Evolutionary conservation across 495 filamentous ascomycete species (phyloP), one percentile per base, ranked within the genome.

Genomic region (Talaromyces borbonicus): DNA sequence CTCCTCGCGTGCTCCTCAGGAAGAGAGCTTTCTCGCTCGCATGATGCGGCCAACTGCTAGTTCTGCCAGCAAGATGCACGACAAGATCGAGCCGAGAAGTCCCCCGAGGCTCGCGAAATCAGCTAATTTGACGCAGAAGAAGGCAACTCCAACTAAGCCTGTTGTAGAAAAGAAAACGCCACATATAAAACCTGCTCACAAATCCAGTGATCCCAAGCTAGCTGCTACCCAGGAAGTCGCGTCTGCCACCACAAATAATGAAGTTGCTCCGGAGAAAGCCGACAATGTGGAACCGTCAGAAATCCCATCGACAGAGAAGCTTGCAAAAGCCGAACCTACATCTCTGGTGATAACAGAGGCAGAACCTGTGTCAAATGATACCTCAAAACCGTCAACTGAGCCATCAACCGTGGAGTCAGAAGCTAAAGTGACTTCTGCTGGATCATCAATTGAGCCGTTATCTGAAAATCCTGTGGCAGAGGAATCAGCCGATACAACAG

Each of bases 1-100:
- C 4, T 66, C 58, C 43, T 36, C 66, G 24, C 68, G 63, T 45
- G 48, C 22, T 23, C 60, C 77, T 1, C 71, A 81, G 2, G 81
- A 85, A 54, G 83, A 88, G 44, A 64, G 81, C 3, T 96, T 96
- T 64, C 71, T 96, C 12, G 86, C 85, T 6, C 72, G 89, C 47
- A 94, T 96, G 89, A 95, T 87, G 87, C 78, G 87, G 8, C 89
- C 88, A 3, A 96, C 89, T 7, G 78, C 84, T 18, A 78, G 78
- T 47, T 89, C 83, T 24, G 76, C 85, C 5, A 83, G 74, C 57
- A 95, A 90, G 63, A 74, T 78, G 0, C 73, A 83, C 14, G 86
- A 89, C 2, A 90, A 86, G 61, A 56, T 71, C 1, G 73, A 77
- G n/a, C 46, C 53, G 15, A 72, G 63, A 53, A 61, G 57, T 38